Evolutionary conservation across 805 yeast species (phyloP).

Genomic region (Kuraishia cidri): DNA sequence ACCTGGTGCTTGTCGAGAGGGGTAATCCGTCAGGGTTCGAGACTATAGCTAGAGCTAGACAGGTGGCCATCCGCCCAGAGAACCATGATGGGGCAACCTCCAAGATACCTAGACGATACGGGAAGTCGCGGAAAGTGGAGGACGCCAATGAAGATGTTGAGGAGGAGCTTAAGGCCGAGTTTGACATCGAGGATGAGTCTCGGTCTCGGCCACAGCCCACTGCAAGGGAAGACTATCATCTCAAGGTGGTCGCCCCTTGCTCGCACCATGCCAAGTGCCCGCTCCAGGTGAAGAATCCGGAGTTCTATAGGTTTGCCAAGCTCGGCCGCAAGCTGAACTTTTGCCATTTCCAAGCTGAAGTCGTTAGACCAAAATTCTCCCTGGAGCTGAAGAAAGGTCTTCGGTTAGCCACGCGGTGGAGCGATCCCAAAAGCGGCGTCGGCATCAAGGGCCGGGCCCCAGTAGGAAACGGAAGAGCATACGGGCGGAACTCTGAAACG

Average conservation of each 20-base stretch:
- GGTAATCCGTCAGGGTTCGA: slow-evolving; percentile 91
- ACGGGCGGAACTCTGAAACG: slow-evolving; percentile 60
- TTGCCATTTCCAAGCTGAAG: slow-evolving; percentile 66
- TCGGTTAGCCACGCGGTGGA: slow-evolving; percentile 67
- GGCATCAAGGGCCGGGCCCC: slow-evolving; percentile 38
- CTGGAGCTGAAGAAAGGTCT: slow-evolving; percentile 82
- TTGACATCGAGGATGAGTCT: slow-evolving; percentile 13
- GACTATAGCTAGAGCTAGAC: slow-evolving; percentile 82
- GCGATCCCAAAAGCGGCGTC: slow-evolving; percentile 40
- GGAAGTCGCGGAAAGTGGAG: slow-evolving; percentile 35
- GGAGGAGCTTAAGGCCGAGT: slow-evolving; percentile 5
- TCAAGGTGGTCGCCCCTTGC: slow-evolving; percentile 81
- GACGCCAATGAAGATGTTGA: slow-evolving; percentile 13
- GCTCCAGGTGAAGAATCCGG: slow-evolving; percentile 69
- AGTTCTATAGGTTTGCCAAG: slow-evolving; percentile 42
- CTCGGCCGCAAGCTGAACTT: slow-evolving; percentile 57
- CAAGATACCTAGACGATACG: slow-evolving; percentile 64
- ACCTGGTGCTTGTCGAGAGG: slow-evolving; percentile 71
- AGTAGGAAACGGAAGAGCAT: slow-evolving; percentile 73
- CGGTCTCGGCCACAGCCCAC: too few relatives aligned
- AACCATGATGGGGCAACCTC: slow-evolving; percentile 42
- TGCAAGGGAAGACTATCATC: slow-evolving; percentile 13
- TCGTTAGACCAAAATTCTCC: slow-evolving; percentile 72
- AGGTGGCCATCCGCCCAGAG: slow-evolving; percentile 83
- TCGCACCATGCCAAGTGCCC: slow-evolving; percentile 85